Conservation (phyloP, 2,329 filamentous ascomycete species). For the Colletotrichum sp. region DNA sequence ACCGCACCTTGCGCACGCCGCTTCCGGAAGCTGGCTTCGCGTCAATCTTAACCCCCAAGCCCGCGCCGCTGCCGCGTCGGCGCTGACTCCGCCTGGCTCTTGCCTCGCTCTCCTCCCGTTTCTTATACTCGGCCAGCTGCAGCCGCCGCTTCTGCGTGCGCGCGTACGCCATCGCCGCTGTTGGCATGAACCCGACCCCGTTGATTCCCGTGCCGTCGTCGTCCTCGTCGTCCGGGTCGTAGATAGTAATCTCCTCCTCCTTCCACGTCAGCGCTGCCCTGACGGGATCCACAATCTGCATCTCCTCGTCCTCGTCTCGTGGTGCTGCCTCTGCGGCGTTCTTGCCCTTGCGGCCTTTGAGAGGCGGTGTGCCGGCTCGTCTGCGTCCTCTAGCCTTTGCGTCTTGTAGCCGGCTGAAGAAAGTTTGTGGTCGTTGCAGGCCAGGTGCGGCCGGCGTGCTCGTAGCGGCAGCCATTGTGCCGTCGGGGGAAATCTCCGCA, state of each 20-base stretch:
- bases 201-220: conserved; percentile 73
- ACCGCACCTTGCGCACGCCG: conserved; percentile 42
- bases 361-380: conserved; percentile 44
- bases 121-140: conserved; percentile 68
- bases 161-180: conserved; percentile 63
- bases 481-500: conserved; percentile 8
- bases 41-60: conserved; percentile 9
- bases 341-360: conserved; percentile 18
- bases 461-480: conserved; percentile 20
- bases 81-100: conserved; percentile 60
- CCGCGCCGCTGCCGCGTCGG: conserved; percentile 41
- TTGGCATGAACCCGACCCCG: conserved; percentile 71
- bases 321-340: conserved; percentile 3
- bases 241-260: conserved; percentile 71
- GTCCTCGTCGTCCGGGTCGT: conserved; percentile 68
- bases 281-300: conserved; percentile 53
- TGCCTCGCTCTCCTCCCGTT: conserved; percentile 65
- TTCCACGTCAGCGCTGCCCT: conserved; percentile 70
- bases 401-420: conserved; percentile 43
- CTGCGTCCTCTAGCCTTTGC: conserved; percentile 40
- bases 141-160: conserved; percentile 61
- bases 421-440: conserved; percentile 39
- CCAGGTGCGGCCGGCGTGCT: background rate
- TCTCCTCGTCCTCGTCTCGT: conserved; percentile 34
- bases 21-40: conserved; percentile 22